Evolutionary conservation across 805 yeast genomes (phyloP).

Genomic region (Citeromyces matritensis): DNA sequence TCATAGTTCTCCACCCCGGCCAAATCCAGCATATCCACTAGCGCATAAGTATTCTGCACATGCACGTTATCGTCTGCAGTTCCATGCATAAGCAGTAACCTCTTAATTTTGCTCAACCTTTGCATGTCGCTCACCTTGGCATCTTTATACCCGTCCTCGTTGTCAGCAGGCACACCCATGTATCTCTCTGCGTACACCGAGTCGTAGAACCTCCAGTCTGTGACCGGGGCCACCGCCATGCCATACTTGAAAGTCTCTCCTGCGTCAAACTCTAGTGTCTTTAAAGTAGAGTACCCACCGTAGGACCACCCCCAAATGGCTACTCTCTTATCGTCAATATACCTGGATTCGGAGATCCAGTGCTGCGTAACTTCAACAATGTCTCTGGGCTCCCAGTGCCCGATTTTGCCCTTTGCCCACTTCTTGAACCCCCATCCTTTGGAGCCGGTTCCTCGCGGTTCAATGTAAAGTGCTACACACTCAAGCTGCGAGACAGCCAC

Average conservation of each 20-base stretch:
- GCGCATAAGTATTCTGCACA: constrained; percentile 48
- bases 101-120: constrained; percentile 27
- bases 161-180: constrained; percentile 39
- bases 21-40: constrained; percentile 43
- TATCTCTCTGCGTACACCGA: constrained; percentile 72
- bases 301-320: constrained; percentile 87
- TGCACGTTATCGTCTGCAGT: constrained; percentile 81
- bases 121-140: constrained; percentile 23
- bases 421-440: constrained; percentile 54
- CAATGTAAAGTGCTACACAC: constrained; percentile 50
- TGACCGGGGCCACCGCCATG: constrained; percentile 77
- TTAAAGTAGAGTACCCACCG: constrained; percentile 68
- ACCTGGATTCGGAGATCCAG: constrained; percentile 27
- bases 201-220: constrained; percentile 64
- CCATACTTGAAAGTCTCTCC: constrained; percentile 58
- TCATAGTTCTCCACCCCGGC: constrained; percentile 58
- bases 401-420: constrained; percentile 41
- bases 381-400: constrained; percentile 70
- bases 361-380: constrained; percentile 32
- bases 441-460: constrained; percentile 77
- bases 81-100: constrained; percentile 67
- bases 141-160: constrained; percentile 29
- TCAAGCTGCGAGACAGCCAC: constrained; percentile 39
- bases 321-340: constrained; percentile 35
- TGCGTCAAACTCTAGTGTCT: constrained; percentile 54